Percentiles rank a stretch among this genome's conserved stretches.
Evolutionary conservation across 148 eudicot species (phyloP).

Genomic region (Camellia lanceoleosa): DNA sequence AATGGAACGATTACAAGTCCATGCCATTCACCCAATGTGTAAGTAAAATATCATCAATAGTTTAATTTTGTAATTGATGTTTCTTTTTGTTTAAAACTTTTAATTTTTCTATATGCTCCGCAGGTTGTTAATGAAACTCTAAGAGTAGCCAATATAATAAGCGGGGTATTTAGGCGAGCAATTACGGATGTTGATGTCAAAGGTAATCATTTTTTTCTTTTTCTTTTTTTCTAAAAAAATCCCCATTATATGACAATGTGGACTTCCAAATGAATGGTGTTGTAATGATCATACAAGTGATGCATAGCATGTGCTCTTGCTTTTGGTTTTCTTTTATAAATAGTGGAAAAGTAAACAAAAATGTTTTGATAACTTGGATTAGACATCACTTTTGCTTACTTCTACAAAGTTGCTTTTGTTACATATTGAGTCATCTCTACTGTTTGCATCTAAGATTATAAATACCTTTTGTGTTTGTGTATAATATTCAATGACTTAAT

Average conservation of each 20-base stretch:
- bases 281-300: constrained; percentile 2
- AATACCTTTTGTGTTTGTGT: neutral
- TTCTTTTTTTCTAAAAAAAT: no score
- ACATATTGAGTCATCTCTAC: neutral
- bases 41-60: constrained; percentile 26
- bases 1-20: constrained; percentile 88
- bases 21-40: constrained; percentile 99
- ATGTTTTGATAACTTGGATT: neutral
- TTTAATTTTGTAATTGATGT: neutral
- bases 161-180: constrained; percentile 90
- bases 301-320: constrained; percentile 1
- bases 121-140: constrained; percentile 95
- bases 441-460: neutral
- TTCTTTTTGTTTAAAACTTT: neutral
- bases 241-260: neutral
- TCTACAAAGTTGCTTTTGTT: neutral
- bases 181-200: constrained; percentile 61
- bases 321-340: neutral
- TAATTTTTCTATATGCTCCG: neutral
- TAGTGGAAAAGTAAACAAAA: neutral
- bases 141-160: constrained; percentile 82
- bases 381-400: neutral
- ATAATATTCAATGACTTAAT: no score
- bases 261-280: neutral
- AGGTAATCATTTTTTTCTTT: constrained; percentile 36